phyloP scores from a whole-genome alignment of 768 basidiomycete genomes.

The Boletus sp. region DNA sequence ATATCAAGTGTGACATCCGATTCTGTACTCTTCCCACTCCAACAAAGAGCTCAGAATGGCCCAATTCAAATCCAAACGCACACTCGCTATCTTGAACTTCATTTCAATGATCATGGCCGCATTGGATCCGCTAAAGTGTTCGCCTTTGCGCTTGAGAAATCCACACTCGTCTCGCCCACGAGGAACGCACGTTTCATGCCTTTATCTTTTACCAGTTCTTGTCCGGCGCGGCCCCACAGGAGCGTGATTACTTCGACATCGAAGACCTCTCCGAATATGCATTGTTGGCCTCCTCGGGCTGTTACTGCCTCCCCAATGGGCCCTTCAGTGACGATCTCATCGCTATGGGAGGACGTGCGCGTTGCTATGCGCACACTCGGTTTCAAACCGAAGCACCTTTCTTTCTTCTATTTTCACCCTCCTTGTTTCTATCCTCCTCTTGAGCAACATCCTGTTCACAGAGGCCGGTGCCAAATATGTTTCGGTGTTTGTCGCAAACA shows the following conservation, averaged over 20 bases:
- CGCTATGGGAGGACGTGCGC: slow-evolving; percentile 78
- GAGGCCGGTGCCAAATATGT: slow-evolving; percentile 67
- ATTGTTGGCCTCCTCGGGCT: slow-evolving; percentile 79
- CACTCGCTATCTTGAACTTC: slow-evolving; percentile 76
- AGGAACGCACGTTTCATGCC: slow-evolving; percentile 88
- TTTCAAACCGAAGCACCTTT: slow-evolving; percentile 91
- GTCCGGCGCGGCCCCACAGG: slow-evolving; percentile 75
- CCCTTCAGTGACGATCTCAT: slow-evolving; percentile 87
- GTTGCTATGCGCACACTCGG: slow-evolving; percentile 78
- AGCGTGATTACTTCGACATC: slow-evolving; percentile 73
- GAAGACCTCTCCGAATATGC: slow-evolving; percentile 86
- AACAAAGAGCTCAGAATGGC: slow-evolving; percentile 69
- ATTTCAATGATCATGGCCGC: slow-evolving; percentile 77
- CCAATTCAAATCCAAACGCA: slow-evolving; percentile 82
- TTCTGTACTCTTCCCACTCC: slow-evolving; percentile 75
- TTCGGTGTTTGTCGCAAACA: slow-evolving; percentile 53
- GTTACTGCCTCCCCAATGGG: slow-evolving; percentile 82
- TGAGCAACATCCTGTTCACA: slow-evolving; percentile 78
- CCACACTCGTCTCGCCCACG: slow-evolving; percentile 65
- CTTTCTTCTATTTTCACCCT: slow-evolving; percentile 76
- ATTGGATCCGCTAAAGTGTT: slow-evolving; percentile 76
- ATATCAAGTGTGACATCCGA: no score
- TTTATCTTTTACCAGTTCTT: slow-evolving; percentile 93
- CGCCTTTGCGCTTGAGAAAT: slow-evolving; percentile 85
- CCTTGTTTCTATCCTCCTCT: slow-evolving; percentile 74